A percentile compares a stretch with the other conserved stretches of the same genome.
phyloP scores from a whole-genome alignment of 371 early-diverging fungal genomes.

The Encephalitozoon hellem region DNA sequence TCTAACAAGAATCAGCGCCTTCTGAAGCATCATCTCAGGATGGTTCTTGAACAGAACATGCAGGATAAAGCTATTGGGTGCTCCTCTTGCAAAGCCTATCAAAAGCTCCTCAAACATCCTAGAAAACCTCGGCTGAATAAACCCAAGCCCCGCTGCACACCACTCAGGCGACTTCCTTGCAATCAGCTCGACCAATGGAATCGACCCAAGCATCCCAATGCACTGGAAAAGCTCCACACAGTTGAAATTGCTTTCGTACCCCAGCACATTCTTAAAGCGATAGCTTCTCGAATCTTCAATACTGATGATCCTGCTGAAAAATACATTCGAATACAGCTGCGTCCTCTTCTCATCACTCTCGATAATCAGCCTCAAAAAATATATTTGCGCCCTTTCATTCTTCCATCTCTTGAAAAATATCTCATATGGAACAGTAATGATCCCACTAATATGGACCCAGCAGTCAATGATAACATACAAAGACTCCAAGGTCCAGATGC shows the following conservation, averaged over 20 bases:
- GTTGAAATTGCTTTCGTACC: constrained; percentile 47
- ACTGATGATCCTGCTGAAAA: constrained; percentile 34
- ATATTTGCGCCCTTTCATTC: constrained; percentile 27
- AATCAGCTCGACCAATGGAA: constrained; percentile 28
- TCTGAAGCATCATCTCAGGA: constrained; percentile 6
- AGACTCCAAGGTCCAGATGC: constrained; percentile 27
- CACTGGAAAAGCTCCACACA: constrained; percentile 51
- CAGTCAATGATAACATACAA: constrained; percentile 46
- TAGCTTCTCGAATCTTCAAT: constrained; percentile 28
- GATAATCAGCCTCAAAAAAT: constrained; percentile 44
- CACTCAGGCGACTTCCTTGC: constrained; percentile 39
- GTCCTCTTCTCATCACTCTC: constrained; percentile 32
- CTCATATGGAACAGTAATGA: constrained; percentile 54
- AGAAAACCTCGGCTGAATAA: constrained; percentile 27
- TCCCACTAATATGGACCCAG: constrained; percentile 44
- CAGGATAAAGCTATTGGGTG: constrained; percentile 29
- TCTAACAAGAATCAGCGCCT: neutral
- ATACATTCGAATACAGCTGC: constrained; percentile 42
- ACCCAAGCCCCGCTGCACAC: constrained; percentile 41
- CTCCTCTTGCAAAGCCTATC: constrained; percentile 16
- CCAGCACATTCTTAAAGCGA: constrained; percentile 36
- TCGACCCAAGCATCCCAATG: constrained; percentile 23
- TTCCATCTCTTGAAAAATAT: constrained; percentile 52
- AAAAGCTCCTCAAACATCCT: constrained; percentile 38
- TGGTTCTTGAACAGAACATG: constrained; percentile 39